Base-by-base conservation (phyloP, 176 grass and related monocot genomes). In the Tillandsia leiboldiana region DNA sequence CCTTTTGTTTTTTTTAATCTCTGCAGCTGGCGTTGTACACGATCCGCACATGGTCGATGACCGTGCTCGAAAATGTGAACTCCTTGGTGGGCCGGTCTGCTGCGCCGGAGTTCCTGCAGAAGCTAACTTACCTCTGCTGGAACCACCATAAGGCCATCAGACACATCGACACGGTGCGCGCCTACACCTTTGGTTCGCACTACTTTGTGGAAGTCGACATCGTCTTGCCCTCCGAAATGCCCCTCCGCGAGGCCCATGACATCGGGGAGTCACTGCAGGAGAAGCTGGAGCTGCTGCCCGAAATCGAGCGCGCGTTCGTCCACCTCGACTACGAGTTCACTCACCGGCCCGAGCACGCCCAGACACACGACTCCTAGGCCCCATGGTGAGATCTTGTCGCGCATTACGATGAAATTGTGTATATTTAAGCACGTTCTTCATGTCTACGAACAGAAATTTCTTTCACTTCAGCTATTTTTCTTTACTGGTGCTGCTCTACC, bases 191-290 rank as follows among this genome's bases (percentile, higher is more conserved):
- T 14, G 94, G 94, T 49, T 99, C 90, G 24, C 94, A 93, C 72
- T 99, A 93, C 82, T 90, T 99, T 29, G 94, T 90, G 17, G 94
- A 99, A 66, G 94, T 99, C 53, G 90, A 99, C 72, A 93, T 99
- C 23, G 94, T 99, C 67, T 82, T 99, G 65, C 95, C 90, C 0
- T 87, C 79, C 0, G 78, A 68, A 63, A 99, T 99, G 95, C 82
- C 84, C 0, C 80, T 99, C 47, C 67, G 29, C 47, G 90, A 99
- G 77, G 90, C 95, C 12, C 95, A 99, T 9, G 95, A 99, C 67
- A 99, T 99, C 23, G 90, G 95, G 0, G 95, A 99, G 81, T 89
- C 89, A 42, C 75, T 99, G 63, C 95, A 99, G 27, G 95, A 99
- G 84, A 99, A 99, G 63, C 87, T 99, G 13, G 95, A 99, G 75